Evolutionary conservation across 2,329 filamentous ascomycete genomes (phyloP), one percentile per base, ranked within the genome.

Genomic region (Escovopsis sp.): DNA sequence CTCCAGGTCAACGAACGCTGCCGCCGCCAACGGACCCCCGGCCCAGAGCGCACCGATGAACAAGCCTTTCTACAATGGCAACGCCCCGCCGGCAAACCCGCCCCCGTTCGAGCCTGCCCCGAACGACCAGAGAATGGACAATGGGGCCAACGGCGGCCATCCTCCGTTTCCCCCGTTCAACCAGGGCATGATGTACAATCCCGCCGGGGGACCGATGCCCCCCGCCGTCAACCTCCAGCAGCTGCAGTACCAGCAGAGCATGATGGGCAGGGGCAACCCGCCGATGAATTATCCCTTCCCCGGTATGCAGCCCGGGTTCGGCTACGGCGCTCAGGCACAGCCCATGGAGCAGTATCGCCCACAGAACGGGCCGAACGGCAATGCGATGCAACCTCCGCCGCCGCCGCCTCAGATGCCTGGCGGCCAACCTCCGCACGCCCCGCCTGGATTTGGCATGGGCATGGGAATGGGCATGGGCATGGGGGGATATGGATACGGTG

Each of bases 251-350:
- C 71, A 74, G 49, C 72, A 74, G 48, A 62, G 51, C 46, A 63
- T 76, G 58, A 62, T 76, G 52, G 61, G 61, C 32, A 63, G 72
- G 14, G 64, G 61, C 8, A 56, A 58, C 2, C 67, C 69, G 11
- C 65, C 65, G 9, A 65, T 74, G 57, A 66, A 61, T 48, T 72
- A 67, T 50, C 74, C 63, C 52, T 77, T 67, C 47, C 63, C 68
- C 4, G 51, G 57, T 7, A 67, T 76, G 62, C 70, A 68, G 49
- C 58, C 64, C 27, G 66, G 66, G 1, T 75, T 66, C 45, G 61
- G 58, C n/a, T 76, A 66, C 46, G 63, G 58, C 43, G 60, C 54
- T 38, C 49, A 63, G 26, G 62, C 59, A 43, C 58, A 68, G 7
- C 54, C 64, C 1, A 54, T 70, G 33, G 71, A 77, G 26, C 69